Percentiles rank a stretch among this genome's conserved stretches.
phyloP scores from a whole-genome alignment of 2,329 filamentous ascomycete species.

The Aureobasidium mangrovei region DNA sequence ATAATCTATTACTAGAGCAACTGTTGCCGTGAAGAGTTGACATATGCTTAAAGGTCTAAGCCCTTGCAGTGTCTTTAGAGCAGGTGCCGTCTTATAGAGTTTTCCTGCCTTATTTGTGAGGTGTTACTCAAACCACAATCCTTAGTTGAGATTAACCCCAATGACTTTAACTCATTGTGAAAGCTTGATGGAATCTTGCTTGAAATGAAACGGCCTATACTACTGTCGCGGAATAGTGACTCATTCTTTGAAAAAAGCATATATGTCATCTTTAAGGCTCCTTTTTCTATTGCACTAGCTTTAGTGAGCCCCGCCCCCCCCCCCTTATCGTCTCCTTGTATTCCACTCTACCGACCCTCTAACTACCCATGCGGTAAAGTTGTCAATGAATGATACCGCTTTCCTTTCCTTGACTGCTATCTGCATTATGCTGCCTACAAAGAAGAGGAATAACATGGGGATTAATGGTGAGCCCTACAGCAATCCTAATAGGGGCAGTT shows the following conservation, averaged over 20 bases:
- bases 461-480: not conserved
- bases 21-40: not conserved
- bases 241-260: not conserved
- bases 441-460: not conserved
- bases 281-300: not conserved
- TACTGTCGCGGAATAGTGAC: not conserved
- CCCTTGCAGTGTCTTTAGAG: not conserved
- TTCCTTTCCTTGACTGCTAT: not conserved
- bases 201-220: not conserved
- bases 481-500: constrained; percentile 12
- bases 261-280: not conserved
- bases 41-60: not conserved
- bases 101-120: not conserved
- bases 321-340: not conserved
- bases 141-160: not conserved
- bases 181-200: not conserved
- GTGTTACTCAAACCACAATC: not conserved
- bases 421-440: not conserved
- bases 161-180: not conserved
- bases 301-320: not conserved
- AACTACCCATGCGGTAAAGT: not conserved
- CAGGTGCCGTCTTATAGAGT: not conserved
- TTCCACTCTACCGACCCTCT: not conserved
- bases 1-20: not conserved
- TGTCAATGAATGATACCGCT: not conserved